Evolutionary conservation across 208 protist genomes (phyloP).

Genomic region (Leishmania turanica): DNA sequence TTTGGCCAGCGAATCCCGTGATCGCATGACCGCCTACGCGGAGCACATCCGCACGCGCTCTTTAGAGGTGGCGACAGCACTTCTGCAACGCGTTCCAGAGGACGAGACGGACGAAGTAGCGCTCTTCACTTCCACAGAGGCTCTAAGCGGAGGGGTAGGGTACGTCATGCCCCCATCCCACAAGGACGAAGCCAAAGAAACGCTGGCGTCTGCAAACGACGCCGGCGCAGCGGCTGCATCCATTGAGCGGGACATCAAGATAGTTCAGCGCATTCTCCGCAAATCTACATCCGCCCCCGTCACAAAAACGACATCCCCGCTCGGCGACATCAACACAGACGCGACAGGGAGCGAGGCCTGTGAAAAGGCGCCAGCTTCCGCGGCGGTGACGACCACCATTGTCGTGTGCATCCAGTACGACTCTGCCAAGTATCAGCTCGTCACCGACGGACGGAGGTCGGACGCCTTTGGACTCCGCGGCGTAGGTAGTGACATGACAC

Average conservation of each 20-base stretch:
- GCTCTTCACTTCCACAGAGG: conserved; percentile 2
- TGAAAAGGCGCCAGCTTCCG: background rate
- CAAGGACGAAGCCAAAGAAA: background rate
- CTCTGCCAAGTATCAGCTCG: conserved; percentile 1
- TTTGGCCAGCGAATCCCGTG: background rate
- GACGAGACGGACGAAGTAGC: background rate
- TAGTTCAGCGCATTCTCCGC: conserved; percentile 20
- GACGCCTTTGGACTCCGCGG: background rate
- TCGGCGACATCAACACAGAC: background rate
- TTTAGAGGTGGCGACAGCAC: conserved; percentile 18
- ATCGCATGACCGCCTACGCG: conserved; percentile 2
- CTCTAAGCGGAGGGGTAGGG: conserved; percentile 10
- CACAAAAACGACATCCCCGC: background rate
- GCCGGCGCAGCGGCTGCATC: background rate
- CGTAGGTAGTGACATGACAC: background rate
- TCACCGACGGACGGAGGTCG: background rate
- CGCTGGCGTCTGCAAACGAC: no score
- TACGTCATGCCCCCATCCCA: conserved; percentile 8
- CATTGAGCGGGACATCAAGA: conserved; percentile 9
- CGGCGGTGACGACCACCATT: conserved; percentile 8
- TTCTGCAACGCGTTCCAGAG: conserved; percentile 16
- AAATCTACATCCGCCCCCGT: background rate
- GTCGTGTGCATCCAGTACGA: conserved; percentile 31
- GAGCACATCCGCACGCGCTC: conserved; percentile 21
- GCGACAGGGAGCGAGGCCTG: background rate